phyloP scores from a whole-genome alignment of 371 early-diverging fungal species.

The Saksenaea vasiformis region DNA sequence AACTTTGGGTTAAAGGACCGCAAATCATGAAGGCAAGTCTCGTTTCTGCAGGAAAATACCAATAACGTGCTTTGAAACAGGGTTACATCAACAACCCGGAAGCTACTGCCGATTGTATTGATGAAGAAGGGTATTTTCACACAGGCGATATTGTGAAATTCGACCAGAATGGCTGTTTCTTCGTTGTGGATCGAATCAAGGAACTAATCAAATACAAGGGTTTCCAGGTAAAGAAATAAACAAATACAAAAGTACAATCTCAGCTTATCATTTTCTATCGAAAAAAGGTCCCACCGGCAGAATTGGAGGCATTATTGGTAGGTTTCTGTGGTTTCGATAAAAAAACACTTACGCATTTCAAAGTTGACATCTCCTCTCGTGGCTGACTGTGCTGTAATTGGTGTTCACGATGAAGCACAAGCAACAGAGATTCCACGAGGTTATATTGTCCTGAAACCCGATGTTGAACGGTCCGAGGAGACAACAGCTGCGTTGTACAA shows the following conservation, averaged over 20 bases:
- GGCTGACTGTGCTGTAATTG: slow-evolving; percentile 78
- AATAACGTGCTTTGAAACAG: slow-evolving; percentile 61
- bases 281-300: slow-evolving; percentile 31
- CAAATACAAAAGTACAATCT: slow-evolving; percentile 22
- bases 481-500: slow-evolving; percentile 25
- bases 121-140: slow-evolving; percentile 73
- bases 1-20: slow-evolving; percentile 66
- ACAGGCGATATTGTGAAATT: slow-evolving; percentile 83
- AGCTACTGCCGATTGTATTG: slow-evolving; percentile 72
- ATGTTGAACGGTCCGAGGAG: slow-evolving; percentile 8
- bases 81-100: slow-evolving; percentile 71
- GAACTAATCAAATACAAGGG: slow-evolving; percentile 83
- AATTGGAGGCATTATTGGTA: slow-evolving; percentile 80
- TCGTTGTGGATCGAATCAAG: slow-evolving; percentile 70
- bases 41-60: slow-evolving; percentile 39
- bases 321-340: slow-evolving; percentile 48
- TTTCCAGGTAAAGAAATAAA: slow-evolving; percentile 64
- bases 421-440: slow-evolving; percentile 85
- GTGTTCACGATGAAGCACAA: slow-evolving; percentile 56
- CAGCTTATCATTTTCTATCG: too few species aligned
- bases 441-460: slow-evolving; percentile 63
- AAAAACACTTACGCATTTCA: neutral
- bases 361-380: slow-evolving; percentile 29
- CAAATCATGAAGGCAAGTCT: slow-evolving; percentile 14
- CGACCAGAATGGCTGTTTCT: slow-evolving; percentile 50